Base-by-base conservation (phyloP, 371 early-diverging fungal species). In the Mycotypha africana region DNA sequence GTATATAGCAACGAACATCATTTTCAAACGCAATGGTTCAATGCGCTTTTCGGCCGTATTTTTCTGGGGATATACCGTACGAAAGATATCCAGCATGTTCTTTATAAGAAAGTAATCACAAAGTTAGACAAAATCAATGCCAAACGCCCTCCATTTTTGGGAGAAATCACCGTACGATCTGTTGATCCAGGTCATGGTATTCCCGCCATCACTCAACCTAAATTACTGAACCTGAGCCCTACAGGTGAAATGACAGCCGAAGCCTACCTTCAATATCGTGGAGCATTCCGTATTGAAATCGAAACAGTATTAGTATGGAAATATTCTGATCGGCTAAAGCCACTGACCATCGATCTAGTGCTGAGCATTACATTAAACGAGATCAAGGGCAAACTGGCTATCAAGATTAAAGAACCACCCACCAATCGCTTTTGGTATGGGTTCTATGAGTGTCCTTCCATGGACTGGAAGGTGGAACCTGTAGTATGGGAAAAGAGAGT, bases 371-470 rank as follows among this genome's bases (percentile, higher is more conserved):
- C 79, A 14, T 74, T 84, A 36, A 82, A 76, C 48, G 64, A 65
- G n/a, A 73, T 91, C 36, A 54, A 79, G 1, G 95, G 93, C 1
- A 85, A 84, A 49, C 60, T 91, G 46, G 65, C 87, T 11, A 51
- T 93, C 42, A 78, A 82, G 36, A 80, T 93, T 57, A 91, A 91
- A 53, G 82, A 88, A 3, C 88, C 89, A 14, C 93, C 93, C 3
- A 80, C 89, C 7, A 92, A 93, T 51, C 78, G 95, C 4, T 67
- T 92, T 42, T 95, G 95, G 95, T 62, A 90, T 45, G 95, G 89
- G 1, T 88, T 95, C 42, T 81, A 88, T 53, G 86, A 85, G 20
- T 71, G 82, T 49, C 95, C 95, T 0, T 70, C 78, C 23, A 76
- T 95, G 65, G 78, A 87, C 35, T 77, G 92, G 58, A 74, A 75